phyloP scores from a whole-genome alignment of 2,329 filamentous ascomycete species.

The Podosphaera xanthii region DNA sequence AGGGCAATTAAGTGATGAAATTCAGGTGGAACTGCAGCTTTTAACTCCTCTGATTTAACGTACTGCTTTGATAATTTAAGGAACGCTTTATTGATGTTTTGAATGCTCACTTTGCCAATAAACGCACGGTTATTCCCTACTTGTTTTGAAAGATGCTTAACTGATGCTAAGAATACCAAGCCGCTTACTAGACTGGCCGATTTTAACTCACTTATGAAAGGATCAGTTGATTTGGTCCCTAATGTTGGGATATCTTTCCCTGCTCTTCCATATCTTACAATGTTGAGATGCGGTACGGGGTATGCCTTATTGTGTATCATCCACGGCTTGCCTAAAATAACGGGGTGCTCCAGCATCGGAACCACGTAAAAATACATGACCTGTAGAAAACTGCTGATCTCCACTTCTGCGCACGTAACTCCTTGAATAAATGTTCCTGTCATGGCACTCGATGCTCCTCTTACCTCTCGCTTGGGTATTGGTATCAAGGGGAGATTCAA shows the following conservation, averaged over 20 bases:
- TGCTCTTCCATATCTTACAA: too few relatives aligned
- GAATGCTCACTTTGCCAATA: neutral
- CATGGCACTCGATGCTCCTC: neutral
- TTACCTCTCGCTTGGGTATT: neutral
- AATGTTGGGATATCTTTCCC: neutral
- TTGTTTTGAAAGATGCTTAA: neutral
- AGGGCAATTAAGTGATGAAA: neutral
- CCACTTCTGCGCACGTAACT: neutral
- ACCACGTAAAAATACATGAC: neutral
- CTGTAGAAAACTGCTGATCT: neutral
- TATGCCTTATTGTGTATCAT: too few relatives aligned
- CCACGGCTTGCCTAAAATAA: too few relatives aligned
- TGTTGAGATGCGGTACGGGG: too few relatives aligned
- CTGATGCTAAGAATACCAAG: neutral
- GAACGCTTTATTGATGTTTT: neutral
- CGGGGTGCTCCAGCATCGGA: neutral
- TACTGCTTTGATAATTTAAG: neutral
- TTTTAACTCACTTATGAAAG: neutral
- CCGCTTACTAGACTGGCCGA: neutral
- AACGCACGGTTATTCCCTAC: too few relatives aligned
- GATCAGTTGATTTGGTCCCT: neutral
- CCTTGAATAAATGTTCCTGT: neutral
- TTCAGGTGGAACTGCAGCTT: neutral
- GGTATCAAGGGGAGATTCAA: neutral
- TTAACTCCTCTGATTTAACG: neutral